A percentile compares a stretch with the other conserved stretches of the same genome.
Conservation (phyloP, 257 asterid species). For the Mentha longifolia region DNA sequence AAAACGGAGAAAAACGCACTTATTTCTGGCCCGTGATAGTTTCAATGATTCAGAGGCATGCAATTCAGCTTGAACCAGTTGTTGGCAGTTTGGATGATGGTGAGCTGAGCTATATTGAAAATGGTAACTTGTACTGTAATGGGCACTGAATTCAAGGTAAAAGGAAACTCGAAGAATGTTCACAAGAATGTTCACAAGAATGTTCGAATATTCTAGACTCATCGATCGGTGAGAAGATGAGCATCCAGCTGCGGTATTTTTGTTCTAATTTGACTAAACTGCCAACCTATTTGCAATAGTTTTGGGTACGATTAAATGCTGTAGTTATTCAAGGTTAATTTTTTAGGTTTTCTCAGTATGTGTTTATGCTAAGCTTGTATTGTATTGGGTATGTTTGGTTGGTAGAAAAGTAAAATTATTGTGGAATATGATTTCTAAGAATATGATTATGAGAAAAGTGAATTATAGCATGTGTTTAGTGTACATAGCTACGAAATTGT, state of each 20-base stretch:
- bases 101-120: background rate
- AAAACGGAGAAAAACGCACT: slow-evolving; percentile 3
- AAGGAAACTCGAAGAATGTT: background rate
- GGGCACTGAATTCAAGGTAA: slow-evolving; percentile 1
- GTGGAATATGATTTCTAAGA: no score
- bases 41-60: slow-evolving; percentile 15
- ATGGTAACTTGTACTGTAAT: background rate
- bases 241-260: background rate
- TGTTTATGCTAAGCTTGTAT: background rate
- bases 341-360: background rate
- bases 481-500: no score
- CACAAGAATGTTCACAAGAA: background rate
- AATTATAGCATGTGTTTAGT: no score
- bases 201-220: background rate
- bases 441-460: no score
- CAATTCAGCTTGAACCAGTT: background rate
- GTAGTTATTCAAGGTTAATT: background rate
- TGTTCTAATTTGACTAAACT: background rate
- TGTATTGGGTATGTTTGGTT: no score
- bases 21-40: slow-evolving; percentile 10
- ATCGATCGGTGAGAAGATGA: background rate
- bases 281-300: background rate
- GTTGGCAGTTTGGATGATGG: background rate
- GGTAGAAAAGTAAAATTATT: no score
- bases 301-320: background rate